Conservation (phyloP, 306 rosid genomes). For the Dryas alaskensis region DNA sequence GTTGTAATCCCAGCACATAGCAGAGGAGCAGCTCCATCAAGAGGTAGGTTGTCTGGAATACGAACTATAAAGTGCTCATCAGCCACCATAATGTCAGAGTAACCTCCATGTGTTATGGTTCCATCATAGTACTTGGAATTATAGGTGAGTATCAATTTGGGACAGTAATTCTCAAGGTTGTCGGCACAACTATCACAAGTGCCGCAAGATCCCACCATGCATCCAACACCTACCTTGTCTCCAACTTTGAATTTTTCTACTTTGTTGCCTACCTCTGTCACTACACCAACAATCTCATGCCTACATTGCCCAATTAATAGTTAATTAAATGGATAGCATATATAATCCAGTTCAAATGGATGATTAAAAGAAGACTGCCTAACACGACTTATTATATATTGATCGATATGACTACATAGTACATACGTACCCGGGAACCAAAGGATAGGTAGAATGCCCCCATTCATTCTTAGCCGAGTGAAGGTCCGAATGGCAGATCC, state of each 20-base stretch:
- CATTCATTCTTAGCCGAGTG: slow-evolving; percentile 14
- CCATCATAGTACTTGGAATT: neutral
- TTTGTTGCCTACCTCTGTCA: slow-evolving; percentile 14
- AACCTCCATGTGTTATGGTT: neutral
- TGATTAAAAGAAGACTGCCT: too few relatives aligned
- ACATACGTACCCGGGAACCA: slow-evolving; percentile 10
- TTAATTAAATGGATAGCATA: neutral
- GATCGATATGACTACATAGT: too few relatives aligned
- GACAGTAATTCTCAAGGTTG: neutral
- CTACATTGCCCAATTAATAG: neutral
- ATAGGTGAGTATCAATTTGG: neutral
- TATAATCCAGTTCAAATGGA: too few relatives aligned
- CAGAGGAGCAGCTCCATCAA: slow-evolving; percentile 8
- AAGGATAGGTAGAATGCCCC: neutral
- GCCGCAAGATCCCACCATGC: neutral
- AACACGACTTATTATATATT: too few relatives aligned
- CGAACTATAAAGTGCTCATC: neutral
- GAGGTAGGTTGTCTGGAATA: neutral
- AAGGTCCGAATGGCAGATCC: slow-evolving; percentile 27
- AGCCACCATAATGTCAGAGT: slow-evolving; percentile 6
- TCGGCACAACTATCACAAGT: neutral
- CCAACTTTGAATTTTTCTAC: slow-evolving; percentile 4
- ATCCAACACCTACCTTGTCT: slow-evolving; percentile 17
- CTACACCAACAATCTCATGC: slow-evolving; percentile 12
- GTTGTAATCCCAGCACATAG: slow-evolving; percentile 13